Evolutionary conservation across 768 basidiomycete genomes (phyloP).

Genomic region (Lepiota brunneoincarnata): DNA sequence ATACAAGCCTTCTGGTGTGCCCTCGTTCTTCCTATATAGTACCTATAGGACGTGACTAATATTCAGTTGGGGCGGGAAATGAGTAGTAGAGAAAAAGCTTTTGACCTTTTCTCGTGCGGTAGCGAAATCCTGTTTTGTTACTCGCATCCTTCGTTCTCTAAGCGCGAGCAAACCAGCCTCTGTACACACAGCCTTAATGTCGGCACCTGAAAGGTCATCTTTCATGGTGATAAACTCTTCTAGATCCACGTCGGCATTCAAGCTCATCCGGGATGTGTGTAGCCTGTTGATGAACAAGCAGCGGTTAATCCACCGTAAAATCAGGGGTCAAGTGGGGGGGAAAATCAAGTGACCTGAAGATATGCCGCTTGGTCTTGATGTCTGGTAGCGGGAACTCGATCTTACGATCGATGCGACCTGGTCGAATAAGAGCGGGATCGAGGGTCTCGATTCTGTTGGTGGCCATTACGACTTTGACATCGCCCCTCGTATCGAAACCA

Average conservation of each 20-base stretch:
- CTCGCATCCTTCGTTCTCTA: constrained; percentile 92
- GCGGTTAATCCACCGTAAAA: neutral
- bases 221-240: constrained; percentile 96
- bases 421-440: constrained; percentile 96
- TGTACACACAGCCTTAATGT: constrained; percentile 99
- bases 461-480: constrained; percentile 99
- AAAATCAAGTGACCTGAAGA: constrained; percentile 68
- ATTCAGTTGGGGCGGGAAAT: constrained; percentile 9
- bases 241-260: constrained; percentile 84
- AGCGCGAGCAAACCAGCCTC: constrained; percentile 96
- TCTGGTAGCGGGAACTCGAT: constrained; percentile 98
- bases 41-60: constrained; percentile 51
- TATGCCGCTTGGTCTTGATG: constrained; percentile 98
- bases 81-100: neutral
- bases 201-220: constrained; percentile 94
- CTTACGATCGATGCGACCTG: constrained; percentile 97
- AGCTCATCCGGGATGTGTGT: constrained; percentile 94
- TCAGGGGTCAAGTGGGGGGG: neutral
- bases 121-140: constrained; percentile 88
- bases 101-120: constrained; percentile 89
- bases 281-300: constrained; percentile 41
- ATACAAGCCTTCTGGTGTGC: constrained; percentile 87
- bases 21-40: constrained; percentile 96
- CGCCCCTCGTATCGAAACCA: constrained; percentile 99
- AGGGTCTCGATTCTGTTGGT: constrained; percentile 97